These are phyloP conservation scores for Stephania yunnanensis DNA, from an alignment of 164 flowering plant genomes.

Conservation along the genomic window DNA sequence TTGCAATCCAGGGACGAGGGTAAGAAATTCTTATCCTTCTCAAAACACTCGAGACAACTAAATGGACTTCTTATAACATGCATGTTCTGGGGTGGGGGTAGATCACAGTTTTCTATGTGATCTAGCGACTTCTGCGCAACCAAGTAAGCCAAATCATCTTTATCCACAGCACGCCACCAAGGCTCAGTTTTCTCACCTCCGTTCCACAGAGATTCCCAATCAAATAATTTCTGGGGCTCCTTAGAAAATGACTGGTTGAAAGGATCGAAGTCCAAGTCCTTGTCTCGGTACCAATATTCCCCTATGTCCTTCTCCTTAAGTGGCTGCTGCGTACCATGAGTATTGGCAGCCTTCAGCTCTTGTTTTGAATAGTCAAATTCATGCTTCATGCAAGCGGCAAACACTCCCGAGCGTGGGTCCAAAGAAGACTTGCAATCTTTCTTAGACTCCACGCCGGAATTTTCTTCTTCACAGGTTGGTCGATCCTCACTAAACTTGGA, in stretches of 20 bases:
- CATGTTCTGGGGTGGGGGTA: constrained; percentile 36
- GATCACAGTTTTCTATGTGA: constrained; percentile 49
- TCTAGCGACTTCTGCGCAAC: constrained; percentile 41
- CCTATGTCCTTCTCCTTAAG: constrained; percentile 22
- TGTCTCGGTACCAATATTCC: constrained; percentile 19
- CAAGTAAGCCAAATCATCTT: constrained; percentile 43
- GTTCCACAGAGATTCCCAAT: constrained; percentile 29
- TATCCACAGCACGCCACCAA: constrained; percentile 49
- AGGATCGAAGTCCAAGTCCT: constrained; percentile 26
- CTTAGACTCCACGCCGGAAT: not conserved
- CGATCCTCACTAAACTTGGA: constrained; percentile 13
- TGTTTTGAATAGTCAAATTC: constrained; percentile 22
- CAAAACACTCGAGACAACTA: constrained; percentile 22
- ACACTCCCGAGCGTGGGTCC: constrained; percentile 17
- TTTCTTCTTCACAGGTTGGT: constrained; percentile 11
- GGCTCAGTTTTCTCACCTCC: constrained; percentile 38
- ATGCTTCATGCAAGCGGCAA: constrained; percentile 21
- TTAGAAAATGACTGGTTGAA: constrained; percentile 15
- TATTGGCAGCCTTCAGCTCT: constrained; percentile 21
- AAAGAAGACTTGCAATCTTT: constrained; percentile 9
- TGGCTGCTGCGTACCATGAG: constrained; percentile 9
- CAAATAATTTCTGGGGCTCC: constrained; percentile 24
- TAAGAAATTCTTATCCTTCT: constrained; percentile 9
- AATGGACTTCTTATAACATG: constrained; percentile 21
- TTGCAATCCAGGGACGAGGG: constrained; percentile 26